These are phyloP conservation scores for Aspergillus bridgeri DNA, from an alignment of 495 filamentous ascomycete species.

Conservation along the genomic window DNA sequence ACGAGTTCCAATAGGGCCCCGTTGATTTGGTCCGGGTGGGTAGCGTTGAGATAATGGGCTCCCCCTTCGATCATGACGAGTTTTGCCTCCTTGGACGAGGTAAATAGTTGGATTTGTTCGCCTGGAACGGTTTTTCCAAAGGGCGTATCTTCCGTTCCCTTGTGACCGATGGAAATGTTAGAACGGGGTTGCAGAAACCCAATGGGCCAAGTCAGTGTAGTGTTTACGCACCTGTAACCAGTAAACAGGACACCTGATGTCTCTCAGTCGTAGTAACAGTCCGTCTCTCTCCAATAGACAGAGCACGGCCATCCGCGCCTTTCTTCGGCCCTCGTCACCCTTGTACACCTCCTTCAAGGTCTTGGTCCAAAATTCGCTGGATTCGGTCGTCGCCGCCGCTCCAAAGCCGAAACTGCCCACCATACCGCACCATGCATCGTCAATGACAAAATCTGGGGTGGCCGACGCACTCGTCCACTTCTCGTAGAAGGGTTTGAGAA, in stretches of 20 bases:
- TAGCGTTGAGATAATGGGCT: conserved; percentile 57
- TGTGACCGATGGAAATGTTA: conserved; percentile 1
- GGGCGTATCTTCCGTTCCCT: conserved; percentile 51
- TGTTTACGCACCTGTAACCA: conserved; percentile 58
- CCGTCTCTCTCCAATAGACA: conserved; percentile 59
- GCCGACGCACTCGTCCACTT: conserved; percentile 41
- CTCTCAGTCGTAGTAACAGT: conserved; percentile 48
- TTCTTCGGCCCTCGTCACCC: conserved; percentile 58
- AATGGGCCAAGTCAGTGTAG: not conserved
- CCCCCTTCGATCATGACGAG: conserved; percentile 51
- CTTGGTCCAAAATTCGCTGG: conserved; percentile 49
- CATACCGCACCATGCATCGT: conserved; percentile 54
- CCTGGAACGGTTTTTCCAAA: conserved; percentile 46
- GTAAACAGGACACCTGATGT: conserved; percentile 59
- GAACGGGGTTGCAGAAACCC: not conserved
- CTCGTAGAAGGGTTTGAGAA: conserved; percentile 44
- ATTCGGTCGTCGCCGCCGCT: conserved; percentile 34
- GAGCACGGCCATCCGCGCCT: conserved; percentile 54
- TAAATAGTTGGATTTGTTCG: conserved; percentile 59
- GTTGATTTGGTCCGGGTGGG: conserved; percentile 53
- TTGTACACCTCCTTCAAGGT: conserved; percentile 54
- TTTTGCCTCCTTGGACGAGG: conserved; percentile 46
- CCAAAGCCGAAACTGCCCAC: conserved; percentile 57
- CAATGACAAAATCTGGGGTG: conserved; percentile 54
- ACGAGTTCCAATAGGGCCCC: conserved; percentile 51